Evolutionary conservation across 2,329 filamentous ascomycete genomes (phyloP), one percentile per base, ranked within the genome.

Genomic region (Colletotrichum sp.): DNA sequence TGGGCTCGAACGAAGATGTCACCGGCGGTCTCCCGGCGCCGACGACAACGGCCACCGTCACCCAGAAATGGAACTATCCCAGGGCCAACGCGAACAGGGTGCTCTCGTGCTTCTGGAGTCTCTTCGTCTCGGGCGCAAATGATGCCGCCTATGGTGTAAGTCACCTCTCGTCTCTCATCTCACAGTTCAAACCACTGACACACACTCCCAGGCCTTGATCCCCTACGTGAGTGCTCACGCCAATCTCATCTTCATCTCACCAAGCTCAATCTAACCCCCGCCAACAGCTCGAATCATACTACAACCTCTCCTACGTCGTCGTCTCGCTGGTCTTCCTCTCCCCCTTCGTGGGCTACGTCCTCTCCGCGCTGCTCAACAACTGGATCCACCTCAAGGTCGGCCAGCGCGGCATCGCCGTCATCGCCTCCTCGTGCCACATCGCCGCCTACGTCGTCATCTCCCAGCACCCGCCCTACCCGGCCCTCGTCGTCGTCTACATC

Each of bases 241-340:
- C 1, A 86, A 73, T 86, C 1, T 63, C 48, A 24, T 52, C n/a
- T 13, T 30, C 18, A 12, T 30, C 43, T 21, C 48, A 52, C 28
- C 77, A 79, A 69, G 74, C 75, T 78, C 79, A 67, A 83, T 7
- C 79, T 84, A 61, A 28, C 24, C 4, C 3, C 28, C 3, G 6
- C 6, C 43, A 52, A 6, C 65, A 81, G 79, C 72, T 82, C 15
- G 79, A 80, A 69, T 60, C n/a, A 5, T 93, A 93, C 84, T 94
- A 94, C 83, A 69, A 85, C 66, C 85, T 94, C 67, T 87, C 85
- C 63, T 94, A 94, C 81, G 87, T 90, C 2, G 83, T 93, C 67
- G 88, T 94, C 5, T 93, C 93, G 0, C 86, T 94, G 1, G 84
- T 94, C 48, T 94, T 94, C 81, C 85, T 95, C 5, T 90, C 92